Evolutionary conservation across 352 stramenopile genomes (phyloP).

Genomic region (Elongisporangium senticosum): DNA sequence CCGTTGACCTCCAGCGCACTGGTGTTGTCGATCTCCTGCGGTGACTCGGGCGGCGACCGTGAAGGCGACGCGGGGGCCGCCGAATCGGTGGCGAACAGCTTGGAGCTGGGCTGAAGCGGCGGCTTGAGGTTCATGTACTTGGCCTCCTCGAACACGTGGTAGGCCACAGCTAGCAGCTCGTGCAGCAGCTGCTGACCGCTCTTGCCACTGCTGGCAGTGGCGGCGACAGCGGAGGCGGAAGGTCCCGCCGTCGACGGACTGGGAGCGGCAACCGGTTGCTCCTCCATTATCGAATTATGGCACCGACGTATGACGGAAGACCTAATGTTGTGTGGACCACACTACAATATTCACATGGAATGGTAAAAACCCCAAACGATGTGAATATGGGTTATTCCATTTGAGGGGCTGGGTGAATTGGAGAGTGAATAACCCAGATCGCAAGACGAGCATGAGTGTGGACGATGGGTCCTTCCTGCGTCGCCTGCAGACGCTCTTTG

Average conservation of each 20-base stretch:
- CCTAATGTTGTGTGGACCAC: neutral
- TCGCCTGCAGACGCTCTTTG: constrained; percentile 34
- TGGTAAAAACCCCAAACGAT: too few species aligned
- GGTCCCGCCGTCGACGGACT: neutral
- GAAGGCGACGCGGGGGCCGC: constrained; percentile 22
- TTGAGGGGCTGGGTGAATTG: neutral
- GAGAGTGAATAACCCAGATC: neutral
- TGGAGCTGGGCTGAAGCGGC: constrained; percentile 71
- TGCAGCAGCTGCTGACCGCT: constrained; percentile 55
- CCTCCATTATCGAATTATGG: neutral
- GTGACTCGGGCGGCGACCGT: constrained; percentile 29
- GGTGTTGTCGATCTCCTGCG: constrained; percentile 39
- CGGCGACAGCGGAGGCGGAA: neutral
- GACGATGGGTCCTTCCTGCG: neutral
- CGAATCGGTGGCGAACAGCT: constrained; percentile 59
- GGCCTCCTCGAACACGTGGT: constrained; percentile 74
- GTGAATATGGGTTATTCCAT: too few species aligned
- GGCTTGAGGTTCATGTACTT: constrained; percentile 84
- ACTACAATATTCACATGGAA: neutral
- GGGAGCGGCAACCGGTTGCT: neutral
- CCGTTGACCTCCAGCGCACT: constrained; percentile 20
- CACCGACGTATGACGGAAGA: neutral
- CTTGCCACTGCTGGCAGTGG: constrained; percentile 10
- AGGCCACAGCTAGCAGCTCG: constrained; percentile 65
- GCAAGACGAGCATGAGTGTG: neutral